These are phyloP conservation scores for Boehmeria nivea DNA, from an alignment of 306 rosid genomes.

Conservation along the genomic window DNA sequence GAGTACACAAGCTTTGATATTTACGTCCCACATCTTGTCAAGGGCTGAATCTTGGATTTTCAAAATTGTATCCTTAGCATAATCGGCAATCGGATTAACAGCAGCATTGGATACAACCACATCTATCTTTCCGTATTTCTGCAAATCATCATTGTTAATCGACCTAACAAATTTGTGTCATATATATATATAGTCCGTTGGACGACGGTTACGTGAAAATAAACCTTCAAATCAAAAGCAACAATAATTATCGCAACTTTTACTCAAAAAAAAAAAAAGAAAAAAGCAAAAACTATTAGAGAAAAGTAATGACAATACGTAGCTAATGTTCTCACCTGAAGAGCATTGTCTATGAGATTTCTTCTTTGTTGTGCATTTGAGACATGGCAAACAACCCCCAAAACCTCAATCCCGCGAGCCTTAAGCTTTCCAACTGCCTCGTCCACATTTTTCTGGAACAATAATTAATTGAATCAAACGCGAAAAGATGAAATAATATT, in stretches of 20 bases:
- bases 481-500: no score
- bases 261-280: no score
- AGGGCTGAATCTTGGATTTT: constrained; percentile 63
- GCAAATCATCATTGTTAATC: constrained; percentile 23
- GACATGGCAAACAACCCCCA: constrained; percentile 83
- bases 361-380: constrained; percentile 74
- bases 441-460: constrained; percentile 87
- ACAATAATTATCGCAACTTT: no score
- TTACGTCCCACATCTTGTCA: constrained; percentile 96
- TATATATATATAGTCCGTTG: no score
- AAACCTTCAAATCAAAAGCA: no score
- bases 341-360: constrained; percentile 58
- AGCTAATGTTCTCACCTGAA: constrained; percentile 62
- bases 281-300: no score
- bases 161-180: no score
- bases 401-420: constrained; percentile 59
- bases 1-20: constrained; percentile 89
- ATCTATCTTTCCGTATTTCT: constrained; percentile 89
- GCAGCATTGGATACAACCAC: constrained; percentile 95
- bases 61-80: constrained; percentile 62
- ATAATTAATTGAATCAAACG: no score
- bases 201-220: no score
- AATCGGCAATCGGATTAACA: constrained; percentile 74
- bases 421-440: constrained; percentile 68
- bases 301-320: no score